Conservation (phyloP, 164 flowering plant species). For the Stephania cephalantha region DNA sequence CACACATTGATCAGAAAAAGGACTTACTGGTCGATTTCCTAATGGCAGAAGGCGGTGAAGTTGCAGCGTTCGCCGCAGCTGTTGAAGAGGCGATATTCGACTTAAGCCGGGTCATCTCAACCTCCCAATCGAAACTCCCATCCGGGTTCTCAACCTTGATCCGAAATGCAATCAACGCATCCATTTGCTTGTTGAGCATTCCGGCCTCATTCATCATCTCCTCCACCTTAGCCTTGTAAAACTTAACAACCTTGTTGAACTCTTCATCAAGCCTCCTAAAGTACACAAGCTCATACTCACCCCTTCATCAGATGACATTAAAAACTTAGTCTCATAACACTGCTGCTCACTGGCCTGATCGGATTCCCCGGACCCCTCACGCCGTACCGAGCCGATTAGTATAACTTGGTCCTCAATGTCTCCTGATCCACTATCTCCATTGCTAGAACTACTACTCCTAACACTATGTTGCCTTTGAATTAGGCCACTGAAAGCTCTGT, state of each 20-base stretch:
- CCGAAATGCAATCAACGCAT: constrained; percentile 65
- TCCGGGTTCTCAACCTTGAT: constrained; percentile 50
- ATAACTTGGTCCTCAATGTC: constrained; percentile 21
- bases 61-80: not conserved
- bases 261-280: constrained; percentile 62
- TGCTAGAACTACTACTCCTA: not conserved
- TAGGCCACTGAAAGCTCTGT: constrained; percentile 30
- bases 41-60: not conserved
- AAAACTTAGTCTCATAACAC: constrained; percentile 42
- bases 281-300: constrained; percentile 46
- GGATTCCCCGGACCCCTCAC: not conserved
- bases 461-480: constrained; percentile 1
- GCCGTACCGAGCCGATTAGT: constrained; percentile 9
- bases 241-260: constrained; percentile 55
- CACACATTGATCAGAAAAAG: not conserved
- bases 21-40: not conserved
- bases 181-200: constrained; percentile 60
- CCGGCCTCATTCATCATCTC: constrained; percentile 51
- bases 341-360: constrained; percentile 1
- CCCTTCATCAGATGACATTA: constrained; percentile 51
- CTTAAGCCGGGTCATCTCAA: constrained; percentile 24
- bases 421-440: not conserved
- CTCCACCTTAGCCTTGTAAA: constrained; percentile 49
- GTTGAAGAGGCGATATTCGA: constrained; percentile 24
- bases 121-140: constrained; percentile 21